Evolutionary conservation across 371 early-diverging fungal species (phyloP).

Genomic region (Mortierella sp.): DNA sequence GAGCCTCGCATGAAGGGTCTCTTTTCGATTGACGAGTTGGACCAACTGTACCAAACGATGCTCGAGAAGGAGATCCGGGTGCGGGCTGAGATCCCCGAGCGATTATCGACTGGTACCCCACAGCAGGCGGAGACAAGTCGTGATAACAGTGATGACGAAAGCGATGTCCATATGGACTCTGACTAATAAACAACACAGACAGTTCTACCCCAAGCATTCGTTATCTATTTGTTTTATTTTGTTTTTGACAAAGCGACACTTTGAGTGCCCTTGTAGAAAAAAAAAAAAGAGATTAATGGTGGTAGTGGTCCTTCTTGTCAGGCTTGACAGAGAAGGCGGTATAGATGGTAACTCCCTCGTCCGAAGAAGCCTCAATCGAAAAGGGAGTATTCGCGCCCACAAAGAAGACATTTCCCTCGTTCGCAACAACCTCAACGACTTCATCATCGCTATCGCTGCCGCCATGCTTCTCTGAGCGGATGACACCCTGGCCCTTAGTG

Average conservation of each 20-base stretch:
- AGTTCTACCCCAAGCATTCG: too few species aligned
- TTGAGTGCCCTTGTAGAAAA: too few species aligned
- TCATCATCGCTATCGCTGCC: constrained; percentile 46
- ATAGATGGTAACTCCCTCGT: constrained; percentile 67
- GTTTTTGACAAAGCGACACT: too few species aligned
- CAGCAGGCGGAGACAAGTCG: not conserved
- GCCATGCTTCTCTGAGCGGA: constrained; percentile 42
- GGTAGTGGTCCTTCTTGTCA: constrained; percentile 55
- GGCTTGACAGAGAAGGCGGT: constrained; percentile 69
- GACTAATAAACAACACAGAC: not conserved
- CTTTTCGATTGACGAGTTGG: constrained; percentile 44
- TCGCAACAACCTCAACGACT: constrained; percentile 44
- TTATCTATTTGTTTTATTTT: constrained; percentile 5
- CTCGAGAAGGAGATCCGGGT: constrained; percentile 51
- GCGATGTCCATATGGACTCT: constrained; percentile 4
- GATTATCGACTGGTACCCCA: not conserved
- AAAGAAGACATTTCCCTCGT: constrained; percentile 76
- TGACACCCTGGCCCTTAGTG: constrained; percentile 77
- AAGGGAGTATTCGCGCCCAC: constrained; percentile 70
- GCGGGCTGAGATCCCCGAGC: constrained; percentile 37
- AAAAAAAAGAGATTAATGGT: constrained; percentile 15
- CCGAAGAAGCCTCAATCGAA: constrained; percentile 58
- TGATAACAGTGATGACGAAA: constrained; percentile 7
- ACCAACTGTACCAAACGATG: constrained; percentile 51
- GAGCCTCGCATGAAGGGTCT: constrained; percentile 36